These are phyloP conservation scores for Debaryomycetaceae sp. DNA, from an alignment of 1,139 yeast species.

Conservation along the genomic window DNA sequence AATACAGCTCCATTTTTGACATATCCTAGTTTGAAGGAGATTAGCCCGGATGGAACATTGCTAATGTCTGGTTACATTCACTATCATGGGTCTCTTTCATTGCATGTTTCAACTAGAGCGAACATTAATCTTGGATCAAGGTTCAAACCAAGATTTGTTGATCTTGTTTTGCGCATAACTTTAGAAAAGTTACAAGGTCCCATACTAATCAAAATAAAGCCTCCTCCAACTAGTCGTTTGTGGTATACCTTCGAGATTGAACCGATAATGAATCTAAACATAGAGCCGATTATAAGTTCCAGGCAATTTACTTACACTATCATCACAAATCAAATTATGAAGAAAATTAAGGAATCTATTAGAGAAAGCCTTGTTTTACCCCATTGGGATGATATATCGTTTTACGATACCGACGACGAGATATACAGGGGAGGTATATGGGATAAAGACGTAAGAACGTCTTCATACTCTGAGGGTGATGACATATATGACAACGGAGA, in stretches of 20 bases:
- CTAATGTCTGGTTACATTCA: slow-evolving; percentile 57
- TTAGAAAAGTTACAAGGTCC: slow-evolving; percentile 73
- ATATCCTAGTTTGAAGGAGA: slow-evolving; percentile 62
- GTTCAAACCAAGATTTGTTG: slow-evolving; percentile 76
- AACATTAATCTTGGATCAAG: slow-evolving; percentile 70
- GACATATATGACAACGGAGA: slow-evolving; percentile 2
- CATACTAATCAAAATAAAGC: slow-evolving; percentile 64
- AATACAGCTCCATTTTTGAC: slow-evolving; percentile 77
- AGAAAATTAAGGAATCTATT: slow-evolving; percentile 74
- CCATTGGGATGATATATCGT: slow-evolving; percentile 81
- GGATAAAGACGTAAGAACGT: slow-evolving; percentile 46
- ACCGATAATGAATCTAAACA: slow-evolving; percentile 70
- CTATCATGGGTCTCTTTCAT: slow-evolving; percentile 70
- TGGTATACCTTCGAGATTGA: slow-evolving; percentile 88
- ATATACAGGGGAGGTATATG: slow-evolving; percentile 91
- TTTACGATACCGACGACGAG: slow-evolving; percentile 61
- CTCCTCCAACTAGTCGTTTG: slow-evolving; percentile 84
- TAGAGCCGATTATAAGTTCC: slow-evolving; percentile 87
- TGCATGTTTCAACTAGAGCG: slow-evolving; percentile 78
- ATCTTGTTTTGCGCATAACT: slow-evolving; percentile 68
- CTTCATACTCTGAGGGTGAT: slow-evolving; percentile 8
- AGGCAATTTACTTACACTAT: slow-evolving; percentile 74
- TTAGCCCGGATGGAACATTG: slow-evolving; percentile 82
- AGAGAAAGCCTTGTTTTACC: slow-evolving; percentile 81
- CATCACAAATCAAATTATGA: slow-evolving; percentile 76